Percentiles rank a stretch among this genome's conserved stretches.
Conservation (phyloP, 768 basidiomycete species). For the Plicaturopsis crispa region DNA sequence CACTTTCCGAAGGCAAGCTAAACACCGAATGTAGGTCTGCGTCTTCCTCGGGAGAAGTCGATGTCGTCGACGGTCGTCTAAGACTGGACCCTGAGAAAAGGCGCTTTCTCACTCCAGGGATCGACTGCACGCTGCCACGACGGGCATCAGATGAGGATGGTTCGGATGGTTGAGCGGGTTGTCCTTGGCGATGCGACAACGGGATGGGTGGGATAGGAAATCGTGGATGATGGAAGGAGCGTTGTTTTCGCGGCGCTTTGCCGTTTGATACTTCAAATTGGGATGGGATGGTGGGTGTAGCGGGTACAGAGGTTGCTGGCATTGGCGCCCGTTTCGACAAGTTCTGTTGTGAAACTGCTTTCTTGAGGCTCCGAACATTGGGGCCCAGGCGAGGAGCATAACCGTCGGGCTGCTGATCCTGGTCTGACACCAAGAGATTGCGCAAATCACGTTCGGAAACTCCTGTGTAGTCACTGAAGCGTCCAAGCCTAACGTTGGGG, state of each 20-base stretch:
- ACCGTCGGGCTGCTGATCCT: too few species aligned
- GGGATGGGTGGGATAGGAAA: constrained; percentile 47
- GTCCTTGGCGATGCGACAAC: constrained; percentile 12
- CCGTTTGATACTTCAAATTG: constrained; percentile 21
- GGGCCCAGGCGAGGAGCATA: too few species aligned
- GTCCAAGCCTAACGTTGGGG: too few species aligned
- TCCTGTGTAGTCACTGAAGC: too few species aligned
- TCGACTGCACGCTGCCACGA: constrained; percentile 13
- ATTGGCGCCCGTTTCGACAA: constrained; percentile 24
- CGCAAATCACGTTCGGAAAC: too few species aligned
- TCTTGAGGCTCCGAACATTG: constrained; percentile 40
- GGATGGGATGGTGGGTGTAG: constrained; percentile 18
- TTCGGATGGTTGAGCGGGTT: neutral
- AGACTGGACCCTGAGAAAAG: constrained; percentile 54
- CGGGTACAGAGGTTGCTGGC: constrained; percentile 14
- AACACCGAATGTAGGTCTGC: neutral
- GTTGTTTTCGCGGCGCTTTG: constrained; percentile 43
- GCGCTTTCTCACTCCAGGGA: constrained; percentile 37
- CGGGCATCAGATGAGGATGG: neutral
- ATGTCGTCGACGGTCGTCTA: constrained; percentile 45
- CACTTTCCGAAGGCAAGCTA: constrained; percentile 32
- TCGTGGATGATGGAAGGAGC: constrained; percentile 55
- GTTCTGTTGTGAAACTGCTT: constrained; percentile 51
- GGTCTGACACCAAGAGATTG: too few species aligned
- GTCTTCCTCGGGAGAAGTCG: constrained; percentile 16